Evolutionary conservation across 495 filamentous ascomycete genomes (phyloP).

Genomic region (Podospora pseudocomata): DNA sequence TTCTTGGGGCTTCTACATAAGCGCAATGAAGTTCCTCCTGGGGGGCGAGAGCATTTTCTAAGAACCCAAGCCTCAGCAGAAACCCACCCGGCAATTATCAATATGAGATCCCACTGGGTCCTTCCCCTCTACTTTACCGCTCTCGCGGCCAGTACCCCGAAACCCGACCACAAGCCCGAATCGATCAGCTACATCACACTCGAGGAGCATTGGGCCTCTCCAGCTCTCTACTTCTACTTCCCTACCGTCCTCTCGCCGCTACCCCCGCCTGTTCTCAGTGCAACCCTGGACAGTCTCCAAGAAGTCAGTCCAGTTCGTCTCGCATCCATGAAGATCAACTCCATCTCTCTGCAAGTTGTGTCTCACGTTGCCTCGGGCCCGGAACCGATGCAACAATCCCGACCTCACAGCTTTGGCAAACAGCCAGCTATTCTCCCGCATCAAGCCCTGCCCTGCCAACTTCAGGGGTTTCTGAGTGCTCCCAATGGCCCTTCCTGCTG

Average conservation of each 20-base stretch:
- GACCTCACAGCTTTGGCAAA: slow-evolving; percentile 43
- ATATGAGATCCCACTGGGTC: background rate
- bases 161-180: background rate
- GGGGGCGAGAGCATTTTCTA: too few species aligned
- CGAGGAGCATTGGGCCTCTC: slow-evolving; percentile 51
- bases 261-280: slow-evolving; percentile 16
- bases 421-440: slow-evolving; percentile 49
- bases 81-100: background rate
- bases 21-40: too few species aligned
- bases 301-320: slow-evolving; percentile 36
- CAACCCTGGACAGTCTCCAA: slow-evolving; percentile 40
- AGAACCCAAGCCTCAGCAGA: too few species aligned
- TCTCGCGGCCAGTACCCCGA: background rate
- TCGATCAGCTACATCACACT: slow-evolving; percentile 43
- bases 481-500: slow-evolving; percentile 45
- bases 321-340: slow-evolving; percentile 47
- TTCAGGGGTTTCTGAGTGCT: slow-evolving; percentile 55
- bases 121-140: background rate
- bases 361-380: slow-evolving; percentile 46
- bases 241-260: slow-evolving; percentile 24
- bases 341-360: slow-evolving; percentile 52
- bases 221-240: slow-evolving; percentile 35
- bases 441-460: background rate
- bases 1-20: too few species aligned
- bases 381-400: slow-evolving; percentile 28